Evolutionary conservation across 768 basidiomycete species (phyloP).

Genomic region (Rhodotorula graminis): DNA sequence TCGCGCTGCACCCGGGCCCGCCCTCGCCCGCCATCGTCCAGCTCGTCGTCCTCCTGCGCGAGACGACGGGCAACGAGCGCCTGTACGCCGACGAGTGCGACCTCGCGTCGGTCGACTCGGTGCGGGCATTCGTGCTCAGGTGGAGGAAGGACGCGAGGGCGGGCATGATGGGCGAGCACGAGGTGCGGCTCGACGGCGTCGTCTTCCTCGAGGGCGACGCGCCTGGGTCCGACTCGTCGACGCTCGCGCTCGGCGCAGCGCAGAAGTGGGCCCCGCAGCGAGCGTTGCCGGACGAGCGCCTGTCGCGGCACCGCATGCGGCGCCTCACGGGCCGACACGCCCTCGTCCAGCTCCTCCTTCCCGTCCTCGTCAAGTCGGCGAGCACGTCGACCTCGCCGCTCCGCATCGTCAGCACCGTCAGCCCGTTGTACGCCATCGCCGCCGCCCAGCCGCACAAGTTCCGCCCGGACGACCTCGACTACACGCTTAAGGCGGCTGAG

Average conservation of each 20-base stretch:
- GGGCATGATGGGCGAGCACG: slow-evolving; percentile 37
- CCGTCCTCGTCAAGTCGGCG: slow-evolving; percentile 26
- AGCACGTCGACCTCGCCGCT: slow-evolving; percentile 49
- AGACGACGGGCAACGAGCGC: slow-evolving; percentile 65
- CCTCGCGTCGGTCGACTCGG: slow-evolving; percentile 61
- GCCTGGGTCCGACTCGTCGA: slow-evolving; percentile 19
- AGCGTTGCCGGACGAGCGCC: neutral
- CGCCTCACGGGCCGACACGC: slow-evolving; percentile 30
- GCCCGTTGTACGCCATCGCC: slow-evolving; percentile 84
- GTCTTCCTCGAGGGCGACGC: slow-evolving; percentile 61
- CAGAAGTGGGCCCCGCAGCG: neutral
- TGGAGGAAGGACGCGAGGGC: slow-evolving; percentile 58
- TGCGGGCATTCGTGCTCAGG: slow-evolving; percentile 59
- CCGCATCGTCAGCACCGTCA: slow-evolving; percentile 77
- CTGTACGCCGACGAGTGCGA: slow-evolving; percentile 78
- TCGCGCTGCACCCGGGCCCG: slow-evolving; percentile 60
- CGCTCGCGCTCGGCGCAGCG: slow-evolving; percentile 54
- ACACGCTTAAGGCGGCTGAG: slow-evolving; percentile 18
- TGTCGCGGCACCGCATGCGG: neutral
- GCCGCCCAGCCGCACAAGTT: slow-evolving; percentile 51
- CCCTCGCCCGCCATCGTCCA: slow-evolving; percentile 55
- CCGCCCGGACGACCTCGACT: slow-evolving; percentile 40
- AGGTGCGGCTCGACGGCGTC: slow-evolving; percentile 70
- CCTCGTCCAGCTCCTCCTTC: slow-evolving; percentile 34
- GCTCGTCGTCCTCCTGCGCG: slow-evolving; percentile 63